Percentiles rank a stretch among this genome's conserved stretches.
These are phyloP conservation scores for Diaporthe humulicola DNA, from an alignment of 2,329 filamentous ascomycete genomes.

Conservation along the genomic window DNA sequence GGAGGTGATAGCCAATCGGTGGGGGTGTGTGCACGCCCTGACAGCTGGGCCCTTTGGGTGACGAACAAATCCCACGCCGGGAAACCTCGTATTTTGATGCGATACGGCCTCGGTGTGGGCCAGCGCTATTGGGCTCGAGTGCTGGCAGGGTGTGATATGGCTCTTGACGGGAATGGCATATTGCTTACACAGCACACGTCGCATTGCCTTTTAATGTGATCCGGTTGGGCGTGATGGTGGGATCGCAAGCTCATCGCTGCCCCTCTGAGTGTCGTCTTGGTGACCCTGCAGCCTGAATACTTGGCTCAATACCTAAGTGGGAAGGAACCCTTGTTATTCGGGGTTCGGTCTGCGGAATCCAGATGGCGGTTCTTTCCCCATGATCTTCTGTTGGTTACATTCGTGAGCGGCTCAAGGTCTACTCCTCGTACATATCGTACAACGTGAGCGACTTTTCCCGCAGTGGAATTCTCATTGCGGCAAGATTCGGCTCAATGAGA, in stretches of 20 bases:
- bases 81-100: constrained; percentile 24
- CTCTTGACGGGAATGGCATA: not conserved
- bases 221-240: not conserved
- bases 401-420: not conserved
- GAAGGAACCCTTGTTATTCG: not conserved
- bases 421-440: not conserved
- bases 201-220: not conserved
- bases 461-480: not conserved
- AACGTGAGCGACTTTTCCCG: not conserved
- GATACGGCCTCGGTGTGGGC: constrained; percentile 10
- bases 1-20: not conserved
- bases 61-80: constrained; percentile 19
- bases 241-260: not conserved
- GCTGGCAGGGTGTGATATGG: not conserved
- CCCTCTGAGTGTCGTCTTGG: not conserved
- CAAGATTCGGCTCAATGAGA: not conserved
- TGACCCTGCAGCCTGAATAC: not conserved
- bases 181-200: constrained; percentile 8
- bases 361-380: not conserved
- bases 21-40: not conserved
- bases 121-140: not conserved
- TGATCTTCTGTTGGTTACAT: not conserved
- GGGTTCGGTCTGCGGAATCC: not conserved
- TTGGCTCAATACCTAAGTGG: not conserved
- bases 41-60: not conserved